Evolutionary conservation across 2,329 filamentous ascomycete species (phyloP).

Genomic region (Blumeria graminis): DNA sequence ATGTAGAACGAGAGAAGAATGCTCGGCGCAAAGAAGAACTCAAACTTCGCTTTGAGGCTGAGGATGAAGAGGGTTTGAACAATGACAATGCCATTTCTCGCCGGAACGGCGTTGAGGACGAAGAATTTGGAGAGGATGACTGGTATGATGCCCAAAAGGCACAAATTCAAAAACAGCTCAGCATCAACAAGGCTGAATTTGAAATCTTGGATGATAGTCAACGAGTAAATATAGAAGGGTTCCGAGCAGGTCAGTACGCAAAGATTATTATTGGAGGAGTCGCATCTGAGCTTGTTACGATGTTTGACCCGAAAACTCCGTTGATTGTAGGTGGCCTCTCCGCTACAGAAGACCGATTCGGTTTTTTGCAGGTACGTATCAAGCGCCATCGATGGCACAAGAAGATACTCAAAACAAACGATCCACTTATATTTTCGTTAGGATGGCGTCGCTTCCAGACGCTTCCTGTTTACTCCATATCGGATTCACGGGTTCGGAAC

Average conservation of each 20-base stretch:
- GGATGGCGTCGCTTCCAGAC: conserved; percentile 93
- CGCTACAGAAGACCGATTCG: conserved; percentile 84
- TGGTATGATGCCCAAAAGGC: conserved; percentile 98
- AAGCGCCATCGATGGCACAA: conserved; percentile 98
- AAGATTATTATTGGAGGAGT: conserved; percentile 76
- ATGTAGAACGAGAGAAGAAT: conserved; percentile 74
- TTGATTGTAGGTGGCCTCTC: conserved; percentile 80
- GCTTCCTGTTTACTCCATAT: conserved; percentile 80
- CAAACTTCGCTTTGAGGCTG: conserved; percentile 83
- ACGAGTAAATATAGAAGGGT: conserved; percentile 65
- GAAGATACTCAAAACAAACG: conserved; percentile 95
- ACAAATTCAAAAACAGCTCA: conserved; percentile 76
- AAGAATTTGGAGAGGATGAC: conserved; percentile 85
- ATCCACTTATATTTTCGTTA: conserved; percentile 87
- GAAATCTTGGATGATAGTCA: conserved; percentile 67
- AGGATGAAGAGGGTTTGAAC: conserved; percentile 86
- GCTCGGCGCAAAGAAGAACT: conserved; percentile 85
- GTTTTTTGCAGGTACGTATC: conserved; percentile 84
- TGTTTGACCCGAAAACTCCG: conserved; percentile 62
- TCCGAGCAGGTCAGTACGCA: conserved; percentile 77
- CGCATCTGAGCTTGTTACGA: conserved; percentile 66
- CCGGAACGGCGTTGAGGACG: conserved; percentile 41
- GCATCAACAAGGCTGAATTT: conserved; percentile 91
- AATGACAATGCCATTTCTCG: conserved; percentile 67
- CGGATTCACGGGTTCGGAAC: conserved; percentile 78